Evolutionary conservation across 257 asterid species (phyloP).

Genomic region (Coffea canephora): DNA sequence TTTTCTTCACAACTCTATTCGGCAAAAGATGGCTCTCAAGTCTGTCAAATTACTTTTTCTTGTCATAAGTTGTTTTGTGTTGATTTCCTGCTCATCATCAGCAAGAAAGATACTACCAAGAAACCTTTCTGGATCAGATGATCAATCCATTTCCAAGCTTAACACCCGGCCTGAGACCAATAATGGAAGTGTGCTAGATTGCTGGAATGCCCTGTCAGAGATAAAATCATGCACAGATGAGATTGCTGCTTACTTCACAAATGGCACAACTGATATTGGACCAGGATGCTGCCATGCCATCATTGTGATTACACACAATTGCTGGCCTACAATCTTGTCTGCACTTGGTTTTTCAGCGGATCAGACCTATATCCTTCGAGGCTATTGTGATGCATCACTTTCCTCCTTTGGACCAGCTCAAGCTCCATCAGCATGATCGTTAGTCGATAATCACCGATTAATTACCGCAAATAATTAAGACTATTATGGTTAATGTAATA

Average conservation of each 20-base stretch:
- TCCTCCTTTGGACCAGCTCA: neutral
- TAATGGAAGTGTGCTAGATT: constrained; percentile 16
- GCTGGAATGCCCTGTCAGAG: constrained; percentile 22
- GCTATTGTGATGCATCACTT: constrained; percentile 2
- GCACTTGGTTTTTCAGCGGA: constrained; percentile 19
- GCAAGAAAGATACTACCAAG: neutral
- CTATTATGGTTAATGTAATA: neutral
- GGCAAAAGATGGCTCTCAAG: constrained; percentile 17
- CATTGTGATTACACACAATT: constrained; percentile 21
- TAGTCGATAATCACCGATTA: neutral
- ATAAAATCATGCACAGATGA: constrained; percentile 29
- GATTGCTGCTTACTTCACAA: constrained; percentile 18
- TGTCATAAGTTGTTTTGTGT: neutral
- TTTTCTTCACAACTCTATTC: constrained; percentile 5
- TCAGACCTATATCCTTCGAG: constrained; percentile 17
- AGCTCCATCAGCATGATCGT: neutral
- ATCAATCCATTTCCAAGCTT: neutral
- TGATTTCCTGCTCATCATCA: neutral
- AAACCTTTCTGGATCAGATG: neutral
- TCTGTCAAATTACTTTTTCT: neutral
- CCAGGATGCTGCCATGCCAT: constrained; percentile 26
- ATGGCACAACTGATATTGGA: constrained; percentile 20
- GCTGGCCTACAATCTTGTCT: constrained; percentile 27
- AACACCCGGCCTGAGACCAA: neutral
- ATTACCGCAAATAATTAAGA: neutral